Base-by-base conservation (phyloP, 208 protist genomes). In the Porcisia deanei region DNA sequence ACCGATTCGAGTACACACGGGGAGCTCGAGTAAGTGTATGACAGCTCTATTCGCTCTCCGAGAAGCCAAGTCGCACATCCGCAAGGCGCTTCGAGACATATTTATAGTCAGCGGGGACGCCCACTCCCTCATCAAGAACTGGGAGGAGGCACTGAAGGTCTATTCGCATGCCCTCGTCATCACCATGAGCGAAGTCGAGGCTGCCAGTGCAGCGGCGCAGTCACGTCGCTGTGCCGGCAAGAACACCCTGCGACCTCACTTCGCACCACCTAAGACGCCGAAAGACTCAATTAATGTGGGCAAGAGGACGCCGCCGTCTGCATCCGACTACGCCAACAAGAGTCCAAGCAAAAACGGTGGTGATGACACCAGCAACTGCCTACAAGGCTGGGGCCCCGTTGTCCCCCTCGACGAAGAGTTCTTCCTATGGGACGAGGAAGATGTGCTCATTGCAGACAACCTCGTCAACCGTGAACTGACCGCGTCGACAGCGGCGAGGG, bases 131-230 rank as follows among this genome's bases (percentile, higher is more conserved):
- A 78, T 94, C 41, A 76, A 85, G 65, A 88, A 82, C 47, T 93
- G 86, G 85, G 91, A 95, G 69, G 90, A 93, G 47, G 93, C 93
- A 6, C 76, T 97, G 43, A 82, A 92, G 81, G 87, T 87, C 57
- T 97, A 93, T 80, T 93, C 87, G 58, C 83, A 87, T 66, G 88
- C 91, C 39, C 88, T 97, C 47, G 81, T 88, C 59, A 84, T 89
- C 59, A 92, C 85, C 49, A 81, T 87, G 84, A 81, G 59, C 39
- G 87, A 91, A 63, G 80, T 88, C 58, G 81, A 90, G 39, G 78
- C 74, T 7, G 84, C 84, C 43, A 77, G 67, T 30, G 75, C 65
- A 1, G 82, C 80, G 1, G 61, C 74, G 55, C 73, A 58, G 37
- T 73, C 65, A 20, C 71, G 73, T 10, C 68, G 73, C 37, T 65